Evolutionary conservation across 164 flowering plant genomes (phyloP).

Genomic region (Taxillus chinensis): DNA sequence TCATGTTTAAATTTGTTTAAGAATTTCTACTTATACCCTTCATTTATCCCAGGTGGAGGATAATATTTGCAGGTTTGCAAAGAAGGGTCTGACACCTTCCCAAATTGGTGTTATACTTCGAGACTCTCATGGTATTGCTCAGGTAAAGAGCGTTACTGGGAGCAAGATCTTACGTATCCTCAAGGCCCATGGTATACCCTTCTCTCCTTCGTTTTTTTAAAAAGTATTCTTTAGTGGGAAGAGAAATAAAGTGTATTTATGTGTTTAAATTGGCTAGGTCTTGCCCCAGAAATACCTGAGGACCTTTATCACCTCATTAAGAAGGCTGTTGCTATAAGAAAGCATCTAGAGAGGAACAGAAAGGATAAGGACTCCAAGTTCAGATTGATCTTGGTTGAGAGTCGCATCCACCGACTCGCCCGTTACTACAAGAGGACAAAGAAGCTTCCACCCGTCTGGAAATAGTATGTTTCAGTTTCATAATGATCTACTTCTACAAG

Average conservation of each 20-base stretch:
- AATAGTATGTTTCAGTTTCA: conserved; percentile 9
- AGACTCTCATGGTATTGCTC: conserved; percentile 40
- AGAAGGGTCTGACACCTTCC: conserved; percentile 45
- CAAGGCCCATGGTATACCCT: conserved; percentile 29
- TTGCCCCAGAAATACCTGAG: conserved; percentile 46
- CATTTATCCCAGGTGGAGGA: conserved; percentile 27
- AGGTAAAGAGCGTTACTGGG: conserved; percentile 30
- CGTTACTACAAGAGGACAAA: conserved; percentile 12
- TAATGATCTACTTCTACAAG: not conserved
- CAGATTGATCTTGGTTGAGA: conserved; percentile 36
- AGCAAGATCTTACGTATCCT: conserved; percentile 32
- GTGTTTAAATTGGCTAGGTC: conserved; percentile 15
- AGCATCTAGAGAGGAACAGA: conserved; percentile 43
- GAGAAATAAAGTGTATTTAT: not conserved
- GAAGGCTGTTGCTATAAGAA: conserved; percentile 36
- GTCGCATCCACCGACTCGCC: conserved; percentile 23
- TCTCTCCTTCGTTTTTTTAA: no score
- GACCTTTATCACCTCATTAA: conserved; percentile 41
- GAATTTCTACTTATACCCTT: not conserved
- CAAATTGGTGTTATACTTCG: conserved; percentile 43
- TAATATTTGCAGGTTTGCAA: conserved; percentile 40
- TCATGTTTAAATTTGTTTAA: not conserved
- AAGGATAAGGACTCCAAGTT: conserved; percentile 45
- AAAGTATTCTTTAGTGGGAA: no score
- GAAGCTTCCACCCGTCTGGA: conserved; percentile 13